Percentiles rank a stretch among this genome's conserved stretches.
Evolutionary conservation across 1,284 basidiomycete genomes (phyloP).

Genomic region (Microbotryum lychnidis-dioicae): DNA sequence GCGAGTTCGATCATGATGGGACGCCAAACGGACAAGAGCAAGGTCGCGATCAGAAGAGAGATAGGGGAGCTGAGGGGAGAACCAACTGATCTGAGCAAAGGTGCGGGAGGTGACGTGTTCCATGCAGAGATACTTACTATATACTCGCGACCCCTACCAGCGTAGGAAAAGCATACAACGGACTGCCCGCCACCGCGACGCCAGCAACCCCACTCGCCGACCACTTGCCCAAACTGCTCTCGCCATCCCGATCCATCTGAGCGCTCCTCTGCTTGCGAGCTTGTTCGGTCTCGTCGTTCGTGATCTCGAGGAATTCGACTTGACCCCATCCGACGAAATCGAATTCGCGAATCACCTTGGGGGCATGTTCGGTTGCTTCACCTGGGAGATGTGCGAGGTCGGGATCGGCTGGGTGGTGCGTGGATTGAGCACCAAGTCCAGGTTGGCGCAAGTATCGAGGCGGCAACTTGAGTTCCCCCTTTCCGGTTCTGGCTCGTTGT

Average conservation of each 20-base stretch:
- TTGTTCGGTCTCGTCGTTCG: conserved; percentile 37
- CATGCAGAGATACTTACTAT: conserved; percentile 37
- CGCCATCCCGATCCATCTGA: conserved; percentile 41
- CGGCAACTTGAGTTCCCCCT: too few species aligned
- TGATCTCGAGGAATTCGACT: conserved; percentile 45
- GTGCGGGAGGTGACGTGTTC: too few species aligned
- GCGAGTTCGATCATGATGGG: conserved; percentile 62
- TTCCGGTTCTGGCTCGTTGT: too few species aligned
- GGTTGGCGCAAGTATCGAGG: too few species aligned
- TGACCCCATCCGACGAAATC: conserved; percentile 50
- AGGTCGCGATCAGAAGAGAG: conserved; percentile 53
- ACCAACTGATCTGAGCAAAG: neutral
- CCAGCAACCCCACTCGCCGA: conserved; percentile 56
- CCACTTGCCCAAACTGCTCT: conserved; percentile 16
- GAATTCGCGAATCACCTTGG: conserved; percentile 1
- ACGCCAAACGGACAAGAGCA: conserved; percentile 57
- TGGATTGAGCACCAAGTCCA: too few species aligned
- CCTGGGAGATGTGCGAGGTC: too few species aligned
- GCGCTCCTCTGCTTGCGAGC: conserved; percentile 35
- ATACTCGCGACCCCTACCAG: conserved; percentile 53
- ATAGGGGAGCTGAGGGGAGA: conserved; percentile 49
- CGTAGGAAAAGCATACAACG: conserved; percentile 61
- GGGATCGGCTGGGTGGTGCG: too few species aligned
- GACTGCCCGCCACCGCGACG: conserved; percentile 58
- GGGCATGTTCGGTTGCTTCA: neutral